Evolutionary conservation across 306 rosid species (phyloP).

Genomic region (Quercus parvula): DNA sequence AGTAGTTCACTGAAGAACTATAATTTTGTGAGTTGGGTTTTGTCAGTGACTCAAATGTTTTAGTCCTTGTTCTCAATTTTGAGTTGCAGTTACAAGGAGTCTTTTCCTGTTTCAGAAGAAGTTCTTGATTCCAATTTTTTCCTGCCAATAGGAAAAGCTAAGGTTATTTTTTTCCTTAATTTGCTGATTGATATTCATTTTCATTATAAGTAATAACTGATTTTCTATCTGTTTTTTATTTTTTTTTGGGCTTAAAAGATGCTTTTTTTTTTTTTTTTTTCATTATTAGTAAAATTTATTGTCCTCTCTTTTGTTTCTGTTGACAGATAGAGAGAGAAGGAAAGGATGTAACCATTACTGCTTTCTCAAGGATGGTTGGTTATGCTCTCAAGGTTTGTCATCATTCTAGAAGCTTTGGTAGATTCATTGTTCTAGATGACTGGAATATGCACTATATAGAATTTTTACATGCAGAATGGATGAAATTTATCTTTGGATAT

Average conservation of each 20-base stretch:
- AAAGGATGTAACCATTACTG: slow-evolving; percentile 91
- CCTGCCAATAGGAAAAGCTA: slow-evolving; percentile 95
- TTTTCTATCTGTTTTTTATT: neutral
- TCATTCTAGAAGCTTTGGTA: too few relatives aligned
- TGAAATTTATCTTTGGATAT: too few relatives aligned
- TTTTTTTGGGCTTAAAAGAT: neutral
- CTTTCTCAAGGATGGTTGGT: slow-evolving; percentile 96
- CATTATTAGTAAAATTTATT: neutral
- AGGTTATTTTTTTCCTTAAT: slow-evolving; percentile 44
- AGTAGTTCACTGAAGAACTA: slow-evolving; percentile 25
- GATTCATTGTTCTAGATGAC: neutral
- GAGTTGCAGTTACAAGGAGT: slow-evolving; percentile 78
- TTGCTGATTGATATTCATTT: neutral
- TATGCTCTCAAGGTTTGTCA: slow-evolving; percentile 80
- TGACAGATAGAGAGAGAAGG: slow-evolving; percentile 92
- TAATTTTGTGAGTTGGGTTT: too few relatives aligned
- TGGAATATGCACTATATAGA: too few relatives aligned
- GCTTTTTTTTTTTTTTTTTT: neutral
- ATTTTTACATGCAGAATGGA: too few relatives aligned
- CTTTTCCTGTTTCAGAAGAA: slow-evolving; percentile 94
- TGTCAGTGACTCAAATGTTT: too few relatives aligned
- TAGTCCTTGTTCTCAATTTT: neutral
- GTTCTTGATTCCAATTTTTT: slow-evolving; percentile 96
- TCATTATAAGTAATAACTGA: slow-evolving; percentile 4
- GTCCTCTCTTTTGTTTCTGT: slow-evolving; percentile 14